Base-by-base conservation (phyloP, 345 rosid genomes). In the Salix viminalis region DNA sequence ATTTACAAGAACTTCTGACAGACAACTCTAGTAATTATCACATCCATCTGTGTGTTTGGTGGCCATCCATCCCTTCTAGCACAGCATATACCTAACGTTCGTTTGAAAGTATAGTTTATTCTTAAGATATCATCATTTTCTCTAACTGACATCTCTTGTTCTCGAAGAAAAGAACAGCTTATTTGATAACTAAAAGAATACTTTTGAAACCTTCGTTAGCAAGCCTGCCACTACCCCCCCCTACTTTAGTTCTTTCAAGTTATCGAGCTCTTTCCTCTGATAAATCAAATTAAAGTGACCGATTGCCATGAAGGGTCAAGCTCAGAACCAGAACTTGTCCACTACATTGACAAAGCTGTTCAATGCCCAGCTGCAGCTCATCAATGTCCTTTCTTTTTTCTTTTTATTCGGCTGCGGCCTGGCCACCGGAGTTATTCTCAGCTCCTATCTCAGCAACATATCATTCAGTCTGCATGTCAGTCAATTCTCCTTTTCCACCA, bases 341-440 rank as follows among this genome's bases (percentile, higher is more conserved):
- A 28, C 36, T 41, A 21, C 77, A 26, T 58, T 6, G 10, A 44
- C 26, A 5, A 72, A 73, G 13, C 74, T 28, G 5, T 60, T 70
- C 66, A 39, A 80, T 65, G 16, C 76, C 61, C 72, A 71, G 7
- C 54, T 75, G 37, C 81, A 74, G 5, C 42, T 78, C 6, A 12
- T 71, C 50, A 54, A 78, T 28, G 41, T 75, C 24, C 69, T 82
- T 21, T 75, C 70, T 15, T 71, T 41, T 28, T 60, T 78, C 76
- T 78, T 82, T 76, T 41, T 82, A 12, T 78, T 82, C 39, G 70
- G 69, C 9, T 78, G 81, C 37, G 84, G 84, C 0, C 12, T 82
- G 1, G 62, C 79, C 5, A 37, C 73, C 8, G 84, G 84, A 4
- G 65, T 78, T 5, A 54, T 82, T 19, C 71, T 78, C 9, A 74